phyloP scores from a whole-genome alignment of 768 basidiomycete species.

The Boletales sp. region DNA sequence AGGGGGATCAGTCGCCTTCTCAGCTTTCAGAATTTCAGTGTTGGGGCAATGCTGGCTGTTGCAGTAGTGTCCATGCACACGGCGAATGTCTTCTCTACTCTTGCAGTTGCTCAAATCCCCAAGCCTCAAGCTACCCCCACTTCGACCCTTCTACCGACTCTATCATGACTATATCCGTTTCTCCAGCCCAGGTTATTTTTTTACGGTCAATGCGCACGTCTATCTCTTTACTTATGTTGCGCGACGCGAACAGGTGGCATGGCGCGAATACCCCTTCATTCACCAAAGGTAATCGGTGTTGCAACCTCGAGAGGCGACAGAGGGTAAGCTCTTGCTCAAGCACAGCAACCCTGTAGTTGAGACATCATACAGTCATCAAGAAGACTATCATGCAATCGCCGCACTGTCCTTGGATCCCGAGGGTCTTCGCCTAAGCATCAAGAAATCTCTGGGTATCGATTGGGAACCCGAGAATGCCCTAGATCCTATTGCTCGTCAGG shows the following conservation, averaged over 20 bases:
- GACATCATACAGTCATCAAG: conserved; percentile 64
- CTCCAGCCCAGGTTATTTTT: conserved; percentile 41
- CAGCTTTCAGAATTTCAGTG: conserved; percentile 4
- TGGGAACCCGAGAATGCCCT: conserved; percentile 66
- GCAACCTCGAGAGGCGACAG: conserved; percentile 74
- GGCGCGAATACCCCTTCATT: conserved; percentile 66
- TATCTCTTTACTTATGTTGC: conserved; percentile 7
- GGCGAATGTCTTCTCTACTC: conserved; percentile 28
- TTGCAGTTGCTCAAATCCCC: conserved; percentile 18
- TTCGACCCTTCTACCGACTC: conserved; percentile 20
- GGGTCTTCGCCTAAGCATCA: conserved; percentile 64
- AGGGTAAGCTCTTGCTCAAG: conserved; percentile 40
- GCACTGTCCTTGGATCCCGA: conserved; percentile 72
- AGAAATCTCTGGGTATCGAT: conserved; percentile 56
- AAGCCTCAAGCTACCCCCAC: conserved; percentile 6
- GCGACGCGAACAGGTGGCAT: conserved; percentile 45
- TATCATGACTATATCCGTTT: conserved; percentile 75
- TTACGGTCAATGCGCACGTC: background rate
- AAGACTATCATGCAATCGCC: conserved; percentile 79
- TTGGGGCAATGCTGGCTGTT: conserved; percentile 29
- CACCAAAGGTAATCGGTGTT: conserved; percentile 75
- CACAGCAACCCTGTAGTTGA: conserved; percentile 1
- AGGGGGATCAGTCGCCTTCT: conserved; percentile 5
- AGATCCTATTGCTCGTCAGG: conserved; percentile 64
- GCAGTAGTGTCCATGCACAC: conserved; percentile 20